These are phyloP conservation scores for Telfairia occidentalis DNA, from an alignment of 331 rosid genomes.

Conservation along the genomic window DNA sequence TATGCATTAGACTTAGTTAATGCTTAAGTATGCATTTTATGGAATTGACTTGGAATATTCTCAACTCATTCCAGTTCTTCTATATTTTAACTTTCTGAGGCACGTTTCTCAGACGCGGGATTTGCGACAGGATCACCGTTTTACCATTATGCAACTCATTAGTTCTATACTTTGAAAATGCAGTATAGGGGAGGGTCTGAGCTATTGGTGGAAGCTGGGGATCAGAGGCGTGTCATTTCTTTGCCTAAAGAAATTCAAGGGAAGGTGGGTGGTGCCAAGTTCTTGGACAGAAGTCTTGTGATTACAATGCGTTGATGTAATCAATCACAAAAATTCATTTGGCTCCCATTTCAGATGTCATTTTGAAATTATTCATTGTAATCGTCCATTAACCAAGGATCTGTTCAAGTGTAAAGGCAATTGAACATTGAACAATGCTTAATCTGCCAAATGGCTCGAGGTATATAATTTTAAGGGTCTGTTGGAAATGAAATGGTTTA, in stretches of 20 bases:
- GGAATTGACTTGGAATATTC: not conserved
- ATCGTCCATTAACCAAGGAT: not conserved
- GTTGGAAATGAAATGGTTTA: not conserved
- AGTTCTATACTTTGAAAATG: slow-evolving; percentile 12
- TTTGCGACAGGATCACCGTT: not conserved
- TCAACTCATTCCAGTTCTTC: not conserved
- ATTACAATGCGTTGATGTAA: slow-evolving; percentile 43
- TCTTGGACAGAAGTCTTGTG: slow-evolving; percentile 58
- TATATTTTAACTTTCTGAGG: not conserved
- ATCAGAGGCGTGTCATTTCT: slow-evolving; percentile 77
- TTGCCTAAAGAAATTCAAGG: slow-evolving; percentile 77
- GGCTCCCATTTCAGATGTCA: not conserved
- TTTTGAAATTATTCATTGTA: not conserved
- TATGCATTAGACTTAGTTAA: not conserved
- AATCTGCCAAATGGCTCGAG: not conserved
- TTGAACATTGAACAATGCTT: not conserved
- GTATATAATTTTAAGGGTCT: not conserved
- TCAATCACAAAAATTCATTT: not conserved
- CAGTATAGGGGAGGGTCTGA: slow-evolving; percentile 96
- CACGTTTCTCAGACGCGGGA: not conserved
- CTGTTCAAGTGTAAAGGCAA: not conserved
- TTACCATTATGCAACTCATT: not conserved
- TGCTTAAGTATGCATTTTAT: not conserved
- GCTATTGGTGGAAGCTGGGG: slow-evolving; percentile 94
- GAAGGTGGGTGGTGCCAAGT: slow-evolving; percentile 91